phyloP scores from a whole-genome alignment of 495 filamentous ascomycete species.

The Trichoderma erinaceum region DNA sequence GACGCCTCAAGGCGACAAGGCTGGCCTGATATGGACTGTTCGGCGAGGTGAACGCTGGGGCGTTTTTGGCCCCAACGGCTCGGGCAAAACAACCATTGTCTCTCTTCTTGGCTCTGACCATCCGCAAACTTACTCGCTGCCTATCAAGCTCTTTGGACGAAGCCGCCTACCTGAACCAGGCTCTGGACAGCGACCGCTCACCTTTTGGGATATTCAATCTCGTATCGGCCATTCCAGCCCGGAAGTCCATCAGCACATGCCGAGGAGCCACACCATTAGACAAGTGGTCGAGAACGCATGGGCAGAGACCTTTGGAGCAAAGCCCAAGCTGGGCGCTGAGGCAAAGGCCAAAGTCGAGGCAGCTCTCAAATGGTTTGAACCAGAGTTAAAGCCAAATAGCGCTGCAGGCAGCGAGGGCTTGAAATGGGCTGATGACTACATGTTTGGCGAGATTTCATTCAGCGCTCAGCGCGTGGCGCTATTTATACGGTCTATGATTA shows the following conservation, averaged over 20 bases:
- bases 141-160: slow-evolving; percentile 77
- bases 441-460: slow-evolving; percentile 69
- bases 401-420: slow-evolving; percentile 24
- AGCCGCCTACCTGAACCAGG: slow-evolving; percentile 65
- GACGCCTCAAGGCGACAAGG: slow-evolving; percentile 36
- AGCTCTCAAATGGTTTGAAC: slow-evolving; percentile 64
- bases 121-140: slow-evolving; percentile 84
- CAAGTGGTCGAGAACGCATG: slow-evolving; percentile 77
- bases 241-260: slow-evolving; percentile 91
- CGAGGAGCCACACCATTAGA: slow-evolving; percentile 66
- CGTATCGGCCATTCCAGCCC: slow-evolving; percentile 89
- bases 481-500: slow-evolving; percentile 77
- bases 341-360: slow-evolving; percentile 54
- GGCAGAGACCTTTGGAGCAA: slow-evolving; percentile 75
- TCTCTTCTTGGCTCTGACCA: slow-evolving; percentile 93
- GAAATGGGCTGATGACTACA: slow-evolving; percentile 61
- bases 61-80: slow-evolving; percentile 84
- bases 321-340: slow-evolving; percentile 53
- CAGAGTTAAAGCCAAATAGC: slow-evolving; percentile 57
- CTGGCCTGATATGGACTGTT: slow-evolving; percentile 77
- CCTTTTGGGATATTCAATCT: slow-evolving; percentile 84
- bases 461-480: slow-evolving; percentile 77
- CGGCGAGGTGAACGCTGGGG: slow-evolving; percentile 82
- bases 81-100: slow-evolving; percentile 86
- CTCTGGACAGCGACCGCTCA: slow-evolving; percentile 64